phyloP scores from a whole-genome alignment of 2,329 filamentous ascomycete genomes.

The Colletotrichum sp. region DNA sequence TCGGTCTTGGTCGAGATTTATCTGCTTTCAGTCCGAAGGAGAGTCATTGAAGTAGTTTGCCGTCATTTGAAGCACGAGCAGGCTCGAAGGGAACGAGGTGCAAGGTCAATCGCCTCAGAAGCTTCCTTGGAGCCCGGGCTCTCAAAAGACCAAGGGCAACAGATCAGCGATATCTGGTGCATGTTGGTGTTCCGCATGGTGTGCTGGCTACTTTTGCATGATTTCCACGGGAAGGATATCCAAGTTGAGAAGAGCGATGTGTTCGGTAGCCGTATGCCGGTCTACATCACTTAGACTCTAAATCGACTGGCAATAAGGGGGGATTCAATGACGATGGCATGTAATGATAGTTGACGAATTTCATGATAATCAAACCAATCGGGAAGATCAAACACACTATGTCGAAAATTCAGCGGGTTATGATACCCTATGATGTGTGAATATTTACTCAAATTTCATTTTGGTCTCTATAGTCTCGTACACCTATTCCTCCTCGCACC shows the following conservation, averaged over 20 bases:
- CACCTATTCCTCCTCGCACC: not conserved
- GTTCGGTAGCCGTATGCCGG: conserved; percentile 36
- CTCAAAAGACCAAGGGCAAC: not conserved
- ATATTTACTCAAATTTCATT: not conserved
- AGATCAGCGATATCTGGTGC: conserved; percentile 32
- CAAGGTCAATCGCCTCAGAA: not conserved
- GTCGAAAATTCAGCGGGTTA: not conserved
- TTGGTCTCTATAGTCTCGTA: not conserved
- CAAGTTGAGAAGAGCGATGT: conserved; percentile 37
- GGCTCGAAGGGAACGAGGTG: not conserved
- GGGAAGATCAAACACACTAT: not conserved
- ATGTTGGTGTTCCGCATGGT: conserved; percentile 41
- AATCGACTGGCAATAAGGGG: not conserved
- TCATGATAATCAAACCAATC: not conserved
- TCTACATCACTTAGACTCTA: conserved; percentile 30
- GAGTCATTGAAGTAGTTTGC: conserved; percentile 1
- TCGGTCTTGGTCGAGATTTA: conserved; percentile 8
- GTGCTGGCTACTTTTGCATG: conserved; percentile 41
- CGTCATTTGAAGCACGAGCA: not conserved
- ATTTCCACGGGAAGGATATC: conserved; percentile 39
- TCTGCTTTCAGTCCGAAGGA: not conserved
- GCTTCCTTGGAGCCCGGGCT: not conserved
- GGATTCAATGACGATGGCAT: rapidly evolving
- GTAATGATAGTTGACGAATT: not conserved
- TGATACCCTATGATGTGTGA: rapidly evolving